Conservation (phyloP, 2,329 filamentous ascomycete genomes). For the Fusarium napiforme region DNA sequence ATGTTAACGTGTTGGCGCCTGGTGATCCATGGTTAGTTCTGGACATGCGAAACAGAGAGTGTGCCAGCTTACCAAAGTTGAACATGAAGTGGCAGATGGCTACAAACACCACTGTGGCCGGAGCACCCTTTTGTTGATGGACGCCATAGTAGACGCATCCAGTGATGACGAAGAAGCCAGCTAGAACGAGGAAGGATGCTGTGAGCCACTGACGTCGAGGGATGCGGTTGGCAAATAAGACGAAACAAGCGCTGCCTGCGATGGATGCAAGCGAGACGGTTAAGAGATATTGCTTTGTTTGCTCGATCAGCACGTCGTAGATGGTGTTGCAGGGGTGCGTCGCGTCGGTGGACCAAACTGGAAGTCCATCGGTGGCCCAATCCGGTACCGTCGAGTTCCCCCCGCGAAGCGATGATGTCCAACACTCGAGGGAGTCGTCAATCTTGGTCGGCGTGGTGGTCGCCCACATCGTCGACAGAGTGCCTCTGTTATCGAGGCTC, state of each 20-base stretch:
- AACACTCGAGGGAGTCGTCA: conserved; percentile 56
- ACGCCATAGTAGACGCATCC: conserved; percentile 63
- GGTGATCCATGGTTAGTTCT: neutral
- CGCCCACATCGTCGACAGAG: conserved; percentile 53
- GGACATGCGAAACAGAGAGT: neutral
- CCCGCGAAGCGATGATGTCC: conserved; percentile 56
- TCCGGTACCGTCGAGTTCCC: conserved; percentile 57
- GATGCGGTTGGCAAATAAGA: conserved; percentile 59
- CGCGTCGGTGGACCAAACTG: conserved; percentile 62
- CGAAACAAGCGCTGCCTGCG: conserved; percentile 60
- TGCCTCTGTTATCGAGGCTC: conserved; percentile 57
- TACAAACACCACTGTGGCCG: conserved; percentile 61
- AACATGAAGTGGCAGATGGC: conserved; percentile 66
- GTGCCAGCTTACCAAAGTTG: conserved; percentile 60
- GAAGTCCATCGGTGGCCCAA: conserved; percentile 55
- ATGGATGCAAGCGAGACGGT: conserved; percentile 64
- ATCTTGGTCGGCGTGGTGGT: conserved; percentile 50
- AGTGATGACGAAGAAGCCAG: conserved; percentile 59
- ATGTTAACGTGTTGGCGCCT: conserved; percentile 71
- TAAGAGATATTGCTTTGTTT: conserved; percentile 63
- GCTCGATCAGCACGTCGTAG: conserved; percentile 62
- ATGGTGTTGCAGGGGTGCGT: conserved; percentile 62
- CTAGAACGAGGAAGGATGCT: conserved; percentile 59
- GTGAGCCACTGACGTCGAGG: conserved; percentile 63
- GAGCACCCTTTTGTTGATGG: conserved; percentile 53